These are phyloP conservation scores for Apiotrichum akiyoshidainum DNA, from an alignment of 1,284 basidiomycete genomes.

Conservation along the genomic window DNA sequence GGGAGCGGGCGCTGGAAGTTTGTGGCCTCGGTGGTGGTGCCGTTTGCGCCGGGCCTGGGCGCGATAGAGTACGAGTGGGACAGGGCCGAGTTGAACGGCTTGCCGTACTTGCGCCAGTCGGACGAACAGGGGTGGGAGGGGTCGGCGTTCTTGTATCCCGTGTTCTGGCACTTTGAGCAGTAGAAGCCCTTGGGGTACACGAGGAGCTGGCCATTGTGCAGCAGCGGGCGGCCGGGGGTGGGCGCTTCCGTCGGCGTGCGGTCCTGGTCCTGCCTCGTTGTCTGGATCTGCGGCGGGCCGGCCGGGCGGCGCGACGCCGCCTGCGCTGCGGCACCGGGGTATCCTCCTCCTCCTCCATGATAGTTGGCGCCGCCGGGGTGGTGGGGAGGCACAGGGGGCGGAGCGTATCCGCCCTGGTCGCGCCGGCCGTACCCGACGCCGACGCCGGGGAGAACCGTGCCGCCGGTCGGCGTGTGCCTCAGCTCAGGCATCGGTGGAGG, in stretches of 20 bases:
- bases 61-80: constrained; percentile 38
- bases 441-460: constrained; percentile 32
- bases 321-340: too few relatives aligned
- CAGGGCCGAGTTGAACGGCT: constrained; percentile 43
- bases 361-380: neutral
- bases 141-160: constrained; percentile 48
- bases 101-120: constrained; percentile 50
- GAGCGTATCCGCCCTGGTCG: neutral
- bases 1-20: constrained; percentile 47
- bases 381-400: neutral
- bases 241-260: constrained; percentile 40
- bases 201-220: constrained; percentile 40
- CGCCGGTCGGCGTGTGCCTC: constrained; percentile 20
- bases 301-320: too few relatives aligned
- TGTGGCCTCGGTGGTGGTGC: constrained; percentile 25
- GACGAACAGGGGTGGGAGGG: constrained; percentile 34
- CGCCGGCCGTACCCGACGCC: constrained; percentile 35
- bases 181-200: constrained; percentile 44
- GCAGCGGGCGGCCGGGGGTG: constrained; percentile 44
- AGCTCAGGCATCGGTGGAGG: constrained; percentile 45
- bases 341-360: too few relatives aligned
- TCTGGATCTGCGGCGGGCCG: neutral
- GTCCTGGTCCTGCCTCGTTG: neutral
- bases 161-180: constrained; percentile 48
- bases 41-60: constrained; percentile 23